Evolutionary conservation across 192 early-diverging fungal genomes (phyloP).

Genomic region (Gorgonomyces haynaldii): DNA sequence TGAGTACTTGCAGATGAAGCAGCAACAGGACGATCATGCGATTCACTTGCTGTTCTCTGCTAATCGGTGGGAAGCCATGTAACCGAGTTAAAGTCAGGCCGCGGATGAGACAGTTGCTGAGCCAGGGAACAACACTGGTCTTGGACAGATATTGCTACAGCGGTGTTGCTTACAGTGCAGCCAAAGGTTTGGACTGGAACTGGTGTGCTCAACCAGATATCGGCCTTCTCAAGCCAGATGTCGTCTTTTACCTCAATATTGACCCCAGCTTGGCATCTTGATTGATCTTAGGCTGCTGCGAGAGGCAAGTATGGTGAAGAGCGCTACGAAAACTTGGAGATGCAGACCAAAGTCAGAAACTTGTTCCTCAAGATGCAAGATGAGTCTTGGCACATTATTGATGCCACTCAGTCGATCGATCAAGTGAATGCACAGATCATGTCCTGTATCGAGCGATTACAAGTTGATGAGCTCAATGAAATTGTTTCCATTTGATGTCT

Average conservation of each 20-base stretch:
- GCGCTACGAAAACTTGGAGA: conserved; percentile 19
- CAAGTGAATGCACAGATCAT: too few species aligned
- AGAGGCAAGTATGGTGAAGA: conserved; percentile 86
- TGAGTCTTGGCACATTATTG: not conserved
- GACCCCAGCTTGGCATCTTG: conserved; percentile 41
- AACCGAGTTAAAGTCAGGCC: conserved; percentile 28
- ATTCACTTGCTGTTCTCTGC: conserved; percentile 91
- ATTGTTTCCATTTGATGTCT: too few species aligned
- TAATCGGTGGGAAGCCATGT: conserved; percentile 90
- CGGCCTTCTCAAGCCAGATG: conserved; percentile 73
- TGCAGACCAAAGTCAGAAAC: not conserved
- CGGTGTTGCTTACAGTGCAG: conserved; percentile 82
- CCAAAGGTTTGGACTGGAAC: conserved; percentile 71
- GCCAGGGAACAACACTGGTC: conserved; percentile 60
- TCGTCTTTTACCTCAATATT: conserved; percentile 33
- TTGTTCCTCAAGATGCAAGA: not conserved
- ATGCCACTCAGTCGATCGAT: not conserved
- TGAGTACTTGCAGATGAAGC: conserved; percentile 59
- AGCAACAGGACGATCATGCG: conserved; percentile 65
- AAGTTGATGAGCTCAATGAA: too few species aligned
- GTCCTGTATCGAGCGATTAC: too few species aligned
- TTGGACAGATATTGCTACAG: conserved; percentile 95
- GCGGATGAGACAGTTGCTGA: conserved; percentile 45
- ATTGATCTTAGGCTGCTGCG: conserved; percentile 69
- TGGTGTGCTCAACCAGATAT: conserved; percentile 85